Evolutionary conservation across 805 yeast genomes (phyloP).

Genomic region (Monosporozyma servazzii): DNA sequence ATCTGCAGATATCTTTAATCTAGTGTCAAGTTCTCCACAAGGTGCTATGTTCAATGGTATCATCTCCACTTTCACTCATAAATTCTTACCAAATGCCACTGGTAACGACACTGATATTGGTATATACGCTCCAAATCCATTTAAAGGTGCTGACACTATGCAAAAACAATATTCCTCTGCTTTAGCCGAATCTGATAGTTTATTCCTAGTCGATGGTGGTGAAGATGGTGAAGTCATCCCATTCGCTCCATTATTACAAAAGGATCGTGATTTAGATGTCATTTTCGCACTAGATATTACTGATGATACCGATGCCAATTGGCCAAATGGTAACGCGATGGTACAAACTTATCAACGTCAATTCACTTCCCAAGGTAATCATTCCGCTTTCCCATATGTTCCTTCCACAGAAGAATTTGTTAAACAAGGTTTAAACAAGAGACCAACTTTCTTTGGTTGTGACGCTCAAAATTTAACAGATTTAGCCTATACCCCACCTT

Average conservation of each 20-base stretch:
- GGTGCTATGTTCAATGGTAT: constrained; percentile 16
- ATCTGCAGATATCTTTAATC: constrained; percentile 72
- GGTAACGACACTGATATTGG: constrained; percentile 56
- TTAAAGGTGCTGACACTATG: constrained; percentile 35
- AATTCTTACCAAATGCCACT: constrained; percentile 39
- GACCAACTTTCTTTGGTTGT: constrained; percentile 81
- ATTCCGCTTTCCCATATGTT: constrained; percentile 68
- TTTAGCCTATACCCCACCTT: constrained; percentile 54
- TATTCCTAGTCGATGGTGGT: constrained; percentile 64
- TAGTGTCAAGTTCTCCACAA: constrained; percentile 41
- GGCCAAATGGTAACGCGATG: constrained; percentile 64
- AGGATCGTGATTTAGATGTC: constrained; percentile 49
- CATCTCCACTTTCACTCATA: constrained; percentile 28
- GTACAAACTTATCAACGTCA: constrained; percentile 51
- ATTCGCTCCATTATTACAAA: constrained; percentile 49
- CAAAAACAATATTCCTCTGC: constrained; percentile 28
- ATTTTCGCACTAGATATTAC: constrained; percentile 59
- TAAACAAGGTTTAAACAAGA: constrained; percentile 50
- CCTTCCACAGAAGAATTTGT: constrained; percentile 60
- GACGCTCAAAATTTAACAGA: constrained; percentile 52
- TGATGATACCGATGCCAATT: constrained; percentile 47
- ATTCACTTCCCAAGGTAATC: constrained; percentile 42
- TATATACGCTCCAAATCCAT: constrained; percentile 63
- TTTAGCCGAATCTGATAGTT: constrained; percentile 34
- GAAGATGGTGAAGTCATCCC: constrained; percentile 60